These are phyloP conservation scores for Acacia melanoxylon DNA, from an alignment of 306 rosid genomes.

Conservation along the genomic window DNA sequence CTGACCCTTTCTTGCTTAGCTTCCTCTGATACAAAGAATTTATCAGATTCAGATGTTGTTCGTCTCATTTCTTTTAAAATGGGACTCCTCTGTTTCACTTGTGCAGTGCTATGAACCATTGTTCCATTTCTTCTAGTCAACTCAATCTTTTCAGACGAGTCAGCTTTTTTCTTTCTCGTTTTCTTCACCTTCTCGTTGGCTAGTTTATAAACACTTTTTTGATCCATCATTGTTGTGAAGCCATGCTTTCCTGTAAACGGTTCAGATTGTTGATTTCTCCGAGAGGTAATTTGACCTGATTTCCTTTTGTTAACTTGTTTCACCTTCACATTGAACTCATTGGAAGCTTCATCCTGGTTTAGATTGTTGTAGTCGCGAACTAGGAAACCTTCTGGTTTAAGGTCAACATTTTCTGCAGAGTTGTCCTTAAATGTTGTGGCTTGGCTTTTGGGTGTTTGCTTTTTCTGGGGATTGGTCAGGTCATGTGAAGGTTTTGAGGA, in stretches of 20 bases:
- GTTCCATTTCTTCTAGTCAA: constrained; percentile 42
- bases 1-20: neutral
- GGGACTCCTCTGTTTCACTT: constrained; percentile 42
- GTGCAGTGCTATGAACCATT: constrained; percentile 32
- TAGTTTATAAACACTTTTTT: constrained; percentile 45
- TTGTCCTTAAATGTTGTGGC: constrained; percentile 38
- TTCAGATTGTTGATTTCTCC: constrained; percentile 36
- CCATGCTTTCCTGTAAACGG: constrained; percentile 36
- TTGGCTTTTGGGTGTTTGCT: constrained; percentile 47
- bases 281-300: constrained; percentile 37
- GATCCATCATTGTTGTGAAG: constrained; percentile 41
- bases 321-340: constrained; percentile 31
- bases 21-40: constrained; percentile 30
- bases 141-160: constrained; percentile 35
- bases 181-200: constrained; percentile 42
- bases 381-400: constrained; percentile 28
- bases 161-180: constrained; percentile 40
- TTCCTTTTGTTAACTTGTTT: constrained; percentile 34
- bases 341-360: constrained; percentile 33
- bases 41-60: constrained; percentile 31
- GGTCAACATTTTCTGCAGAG: constrained; percentile 26
- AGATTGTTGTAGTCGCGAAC: constrained; percentile 35
- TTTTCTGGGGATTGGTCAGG: constrained; percentile 44
- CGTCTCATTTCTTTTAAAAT: constrained; percentile 38
- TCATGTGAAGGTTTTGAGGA: constrained; percentile 39